These are phyloP conservation scores for Osmanthus fragrans DNA, from an alignment of 257 asterid genomes.

Conservation along the genomic window DNA sequence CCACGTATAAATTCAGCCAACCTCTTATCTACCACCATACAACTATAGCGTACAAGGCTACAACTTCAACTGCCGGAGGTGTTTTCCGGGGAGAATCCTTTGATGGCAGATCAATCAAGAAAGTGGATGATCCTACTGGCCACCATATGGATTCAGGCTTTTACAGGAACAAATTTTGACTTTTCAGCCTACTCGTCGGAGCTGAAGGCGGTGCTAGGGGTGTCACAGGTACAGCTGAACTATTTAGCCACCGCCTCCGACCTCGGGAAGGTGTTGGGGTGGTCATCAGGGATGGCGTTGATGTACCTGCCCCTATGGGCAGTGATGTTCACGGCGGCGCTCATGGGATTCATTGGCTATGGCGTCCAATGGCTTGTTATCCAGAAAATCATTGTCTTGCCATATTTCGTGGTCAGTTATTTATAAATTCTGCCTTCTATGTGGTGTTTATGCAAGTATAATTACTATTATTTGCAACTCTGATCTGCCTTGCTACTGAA, in stretches of 20 bases:
- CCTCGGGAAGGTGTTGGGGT: conserved; percentile 79
- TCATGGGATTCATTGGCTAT: conserved; percentile 77
- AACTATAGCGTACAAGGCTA: not conserved
- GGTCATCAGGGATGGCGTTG: conserved; percentile 90
- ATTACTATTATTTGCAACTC: no score
- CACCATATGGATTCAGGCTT: conserved; percentile 88
- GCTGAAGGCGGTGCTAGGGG: conserved; percentile 59
- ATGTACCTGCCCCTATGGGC: conserved; percentile 67
- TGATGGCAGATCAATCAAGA: conserved; percentile 58
- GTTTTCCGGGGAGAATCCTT: not conserved
- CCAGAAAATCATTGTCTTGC: conserved; percentile 45
- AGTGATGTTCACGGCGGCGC: conserved; percentile 72
- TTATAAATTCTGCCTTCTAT: not conserved
- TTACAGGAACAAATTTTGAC: conserved; percentile 85
- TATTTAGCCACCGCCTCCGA: conserved; percentile 92
- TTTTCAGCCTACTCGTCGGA: conserved; percentile 87
- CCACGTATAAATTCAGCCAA: not conserved
- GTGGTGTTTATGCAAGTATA: no score
- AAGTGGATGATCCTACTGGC: conserved; percentile 89
- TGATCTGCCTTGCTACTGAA: no score
- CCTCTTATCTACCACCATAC: not conserved
- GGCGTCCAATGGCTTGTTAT: conserved; percentile 87
- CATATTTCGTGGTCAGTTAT: conserved; percentile 80
- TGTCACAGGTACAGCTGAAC: conserved; percentile 88
- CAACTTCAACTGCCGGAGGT: not conserved